Percentiles rank a stretch among this genome's conserved stretches.
These are phyloP conservation scores for Bipolaris zeicola DNA, from an alignment of 2,329 filamentous ascomycete species.

Conservation along the genomic window DNA sequence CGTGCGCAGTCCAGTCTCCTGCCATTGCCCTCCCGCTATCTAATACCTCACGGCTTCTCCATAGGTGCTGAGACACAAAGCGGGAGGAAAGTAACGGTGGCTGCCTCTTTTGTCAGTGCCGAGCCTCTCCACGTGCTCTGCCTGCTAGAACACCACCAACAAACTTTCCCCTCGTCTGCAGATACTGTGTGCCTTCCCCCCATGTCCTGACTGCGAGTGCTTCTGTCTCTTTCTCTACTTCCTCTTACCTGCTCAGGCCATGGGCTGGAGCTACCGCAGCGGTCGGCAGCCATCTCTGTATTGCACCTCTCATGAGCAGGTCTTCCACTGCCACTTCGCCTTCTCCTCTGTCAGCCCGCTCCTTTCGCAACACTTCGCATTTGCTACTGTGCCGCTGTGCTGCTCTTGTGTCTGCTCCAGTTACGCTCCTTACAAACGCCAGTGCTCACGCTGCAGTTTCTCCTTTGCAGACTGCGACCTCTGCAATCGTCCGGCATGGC, in stretches of 20 bases:
- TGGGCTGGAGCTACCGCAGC: slow-evolving; percentile 31
- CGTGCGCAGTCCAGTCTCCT: background rate
- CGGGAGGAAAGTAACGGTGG: slow-evolving; percentile 64
- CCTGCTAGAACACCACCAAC: slow-evolving; percentile 36
- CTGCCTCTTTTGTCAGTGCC: slow-evolving; percentile 35
- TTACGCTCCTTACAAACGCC: slow-evolving; percentile 34
- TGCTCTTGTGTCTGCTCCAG: slow-evolving; percentile 28
- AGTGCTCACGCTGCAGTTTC: slow-evolving; percentile 9
- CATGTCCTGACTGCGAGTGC: slow-evolving; percentile 17
- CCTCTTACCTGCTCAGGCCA: slow-evolving; percentile 21
- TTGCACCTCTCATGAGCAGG: slow-evolving; percentile 29
- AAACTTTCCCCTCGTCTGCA: slow-evolving; percentile 31
- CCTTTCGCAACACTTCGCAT: slow-evolving; percentile 42
- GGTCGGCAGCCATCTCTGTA: slow-evolving; percentile 28
- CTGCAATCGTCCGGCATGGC: slow-evolving; percentile 44
- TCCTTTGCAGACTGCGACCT: slow-evolving; percentile 2
- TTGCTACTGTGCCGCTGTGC: slow-evolving; percentile 30
- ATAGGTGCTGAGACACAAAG: slow-evolving; percentile 72
- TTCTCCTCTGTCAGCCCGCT: slow-evolving; percentile 43
- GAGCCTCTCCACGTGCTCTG: slow-evolving; percentile 38
- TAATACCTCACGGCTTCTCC: slow-evolving; percentile 66
- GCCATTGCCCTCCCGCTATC: slow-evolving; percentile 64
- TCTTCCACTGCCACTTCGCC: slow-evolving; percentile 37
- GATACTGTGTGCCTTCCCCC: slow-evolving; percentile 29
- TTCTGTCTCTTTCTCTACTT: slow-evolving; percentile 23